Evolutionary conservation across 495 filamentous ascomycete species (phyloP), one percentile per base, ranked within the genome.

Genomic region (Stereocaulon alpinum): DNA sequence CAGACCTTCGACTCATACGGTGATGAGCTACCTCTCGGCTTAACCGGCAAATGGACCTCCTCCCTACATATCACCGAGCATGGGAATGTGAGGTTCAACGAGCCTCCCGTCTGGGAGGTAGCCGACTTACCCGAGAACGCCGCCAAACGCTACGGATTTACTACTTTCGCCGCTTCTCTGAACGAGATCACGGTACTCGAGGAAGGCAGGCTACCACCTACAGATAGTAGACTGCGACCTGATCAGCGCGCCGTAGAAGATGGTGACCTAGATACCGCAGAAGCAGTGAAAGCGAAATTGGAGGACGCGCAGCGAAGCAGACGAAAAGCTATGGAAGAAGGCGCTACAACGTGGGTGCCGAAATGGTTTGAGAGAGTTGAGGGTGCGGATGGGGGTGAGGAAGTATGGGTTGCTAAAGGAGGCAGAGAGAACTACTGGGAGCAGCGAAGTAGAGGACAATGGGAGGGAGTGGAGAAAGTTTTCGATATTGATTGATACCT

Each of bases 351-450:
- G 55, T 85, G 91, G 79, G 74, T 70, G 58, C 88, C 94, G 43
- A 75, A 78, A 61, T 98, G 91, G 89, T 98, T 98, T 67, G 80
- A 80, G 57, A 81, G 77, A 70, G 82, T 85, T 12, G 71, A 63
- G 14, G 73, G 69, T 15, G 65, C 65, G 10, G 72, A 74, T 17
- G 76, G 76, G 37, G 77, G 76, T 40, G 90, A 95, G 71, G 82
- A 86, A 64, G 73, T 87, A 11, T 98, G 93, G 93, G 77, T 78
- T 62, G 68, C 95, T 63, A 92, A 86, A 76, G 72, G 71, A 11
- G 90, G 89, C 7, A 88, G 84, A 70, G 88, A 91, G 17, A 85
- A 86, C 30, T 97, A 97, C 73, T 97, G 91, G 93, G 93, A 95
- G 65, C 85, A 88, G 72, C 78, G 93, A 61, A 76, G 68, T 0